Conservation (phyloP, 768 basidiomycete species). For the Paxillus rubicundulus region DNA sequence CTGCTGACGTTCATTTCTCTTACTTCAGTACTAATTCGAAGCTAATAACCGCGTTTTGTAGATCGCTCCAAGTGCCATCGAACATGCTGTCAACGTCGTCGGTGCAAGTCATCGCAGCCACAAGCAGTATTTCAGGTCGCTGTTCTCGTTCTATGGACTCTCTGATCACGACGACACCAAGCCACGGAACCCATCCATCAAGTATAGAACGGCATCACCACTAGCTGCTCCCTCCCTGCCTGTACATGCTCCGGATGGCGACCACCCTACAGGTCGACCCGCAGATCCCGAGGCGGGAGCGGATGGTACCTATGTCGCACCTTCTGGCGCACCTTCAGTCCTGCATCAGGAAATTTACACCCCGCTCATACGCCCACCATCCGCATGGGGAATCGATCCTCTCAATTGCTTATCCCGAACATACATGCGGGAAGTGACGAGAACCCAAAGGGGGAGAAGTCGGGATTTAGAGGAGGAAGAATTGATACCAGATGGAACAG, state of each 20-base stretch:
- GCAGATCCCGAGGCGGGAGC: slow-evolving; percentile 6
- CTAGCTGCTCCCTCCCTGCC: background rate
- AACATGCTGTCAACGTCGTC: slow-evolving; percentile 48
- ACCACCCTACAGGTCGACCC: slow-evolving; percentile 2
- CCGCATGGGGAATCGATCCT: slow-evolving; percentile 8
- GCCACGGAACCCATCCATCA: background rate
- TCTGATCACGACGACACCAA: background rate
- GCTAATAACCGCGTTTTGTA: slow-evolving; percentile 23
- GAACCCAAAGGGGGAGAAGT: slow-evolving; percentile 16
- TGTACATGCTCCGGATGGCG: slow-evolving; percentile 16
- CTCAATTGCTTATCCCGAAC: slow-evolving; percentile 20
- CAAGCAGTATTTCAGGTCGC: slow-evolving; percentile 39
- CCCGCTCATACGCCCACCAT: slow-evolving; percentile 36
- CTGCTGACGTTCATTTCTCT: background rate
- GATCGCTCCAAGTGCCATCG: slow-evolving; percentile 45
- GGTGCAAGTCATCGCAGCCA: slow-evolving; percentile 39
- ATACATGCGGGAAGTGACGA: slow-evolving; percentile 21
- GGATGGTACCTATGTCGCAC: background rate
- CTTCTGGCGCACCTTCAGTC: slow-evolving; percentile 8
- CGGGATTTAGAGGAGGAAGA: slow-evolving; percentile 21
- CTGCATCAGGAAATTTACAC: slow-evolving; percentile 33
- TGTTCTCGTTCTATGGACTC: slow-evolving; percentile 21
- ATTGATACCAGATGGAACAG: slow-evolving; percentile 32
- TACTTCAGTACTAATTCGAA: background rate
- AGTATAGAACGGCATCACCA: too few relatives aligned